Conservation (phyloP, 768 basidiomycete genomes). For the Lanmaoa pseudosensibilis region DNA sequence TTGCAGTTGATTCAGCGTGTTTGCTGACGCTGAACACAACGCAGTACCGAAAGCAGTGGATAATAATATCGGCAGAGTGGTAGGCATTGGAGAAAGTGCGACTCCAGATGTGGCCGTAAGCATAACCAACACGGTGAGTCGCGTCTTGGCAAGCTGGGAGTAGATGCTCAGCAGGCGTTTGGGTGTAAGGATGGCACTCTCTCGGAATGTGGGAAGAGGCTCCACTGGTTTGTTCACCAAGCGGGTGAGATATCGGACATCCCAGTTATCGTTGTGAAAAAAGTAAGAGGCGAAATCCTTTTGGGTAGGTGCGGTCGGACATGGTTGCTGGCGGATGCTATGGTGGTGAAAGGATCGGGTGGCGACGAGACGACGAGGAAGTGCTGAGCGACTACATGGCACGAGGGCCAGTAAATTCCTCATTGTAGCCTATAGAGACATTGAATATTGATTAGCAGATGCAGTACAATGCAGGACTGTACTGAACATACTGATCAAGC, state of each 20-base stretch:
- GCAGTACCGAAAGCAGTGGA: constrained; percentile 87
- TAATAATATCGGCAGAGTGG: constrained; percentile 80
- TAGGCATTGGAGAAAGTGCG: constrained; percentile 86
- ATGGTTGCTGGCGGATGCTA: neutral
- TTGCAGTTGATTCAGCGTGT: constrained; percentile 91
- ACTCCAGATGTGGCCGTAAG: constrained; percentile 91
- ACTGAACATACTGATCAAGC: constrained; percentile 5
- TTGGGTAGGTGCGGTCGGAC: constrained; percentile 19
- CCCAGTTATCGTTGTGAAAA: constrained; percentile 62
- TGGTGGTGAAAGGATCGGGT: constrained; percentile 11
- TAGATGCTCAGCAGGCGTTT: constrained; percentile 64
- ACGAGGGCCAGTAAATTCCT: constrained; percentile 2
- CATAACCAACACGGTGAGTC: constrained; percentile 80
- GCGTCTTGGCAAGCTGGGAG: constrained; percentile 78
- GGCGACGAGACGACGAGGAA: constrained; percentile 8
- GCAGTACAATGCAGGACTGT: neutral
- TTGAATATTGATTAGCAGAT: neutral
- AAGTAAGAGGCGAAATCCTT: constrained; percentile 54
- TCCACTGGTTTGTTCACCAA: constrained; percentile 13
- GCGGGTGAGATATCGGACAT: constrained; percentile 15
- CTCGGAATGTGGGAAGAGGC: constrained; percentile 33
- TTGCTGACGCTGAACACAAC: constrained; percentile 90
- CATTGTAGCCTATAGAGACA: constrained; percentile 19
- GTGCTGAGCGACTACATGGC: constrained; percentile 15
- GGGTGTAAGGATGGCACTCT: constrained; percentile 46